Percentiles rank a stretch among this genome's conserved stretches.
These are phyloP conservation scores for Taphrina communis DNA, from an alignment of 1,139 yeast genomes.

Conservation along the genomic window DNA sequence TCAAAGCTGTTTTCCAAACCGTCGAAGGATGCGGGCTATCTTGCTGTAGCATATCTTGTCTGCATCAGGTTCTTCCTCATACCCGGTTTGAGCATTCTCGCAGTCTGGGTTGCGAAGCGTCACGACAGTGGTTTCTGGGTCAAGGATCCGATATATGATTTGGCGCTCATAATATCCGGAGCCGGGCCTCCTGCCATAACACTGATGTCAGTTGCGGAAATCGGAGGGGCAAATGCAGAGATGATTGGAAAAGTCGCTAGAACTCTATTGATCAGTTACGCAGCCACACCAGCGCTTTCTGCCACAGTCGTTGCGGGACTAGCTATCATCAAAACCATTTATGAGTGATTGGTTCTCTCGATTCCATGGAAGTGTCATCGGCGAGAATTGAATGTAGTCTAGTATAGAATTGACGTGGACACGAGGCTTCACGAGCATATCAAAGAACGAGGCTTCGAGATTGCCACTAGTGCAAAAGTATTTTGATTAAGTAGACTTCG, in stretches of 20 bases:
- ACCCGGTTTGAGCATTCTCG: conserved; percentile 18
- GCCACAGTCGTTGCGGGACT: conserved; percentile 18
- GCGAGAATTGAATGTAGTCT: no score
- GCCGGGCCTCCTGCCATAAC: conserved; percentile 30
- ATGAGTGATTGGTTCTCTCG: not conserved
- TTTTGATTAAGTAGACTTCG: no score
- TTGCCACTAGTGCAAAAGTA: no score
- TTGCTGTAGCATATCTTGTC: conserved; percentile 20
- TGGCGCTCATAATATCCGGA: conserved; percentile 23
- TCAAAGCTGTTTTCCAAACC: conserved; percentile 24
- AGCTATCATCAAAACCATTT: conserved; percentile 13
- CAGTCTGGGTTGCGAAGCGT: conserved; percentile 21
- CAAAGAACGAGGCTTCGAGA: no score
- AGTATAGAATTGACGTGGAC: no score
- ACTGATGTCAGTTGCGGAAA: conserved; percentile 20
- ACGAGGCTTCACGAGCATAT: no score
- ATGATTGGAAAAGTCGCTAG: conserved; percentile 27
- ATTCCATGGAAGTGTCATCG: no score
- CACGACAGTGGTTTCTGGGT: conserved; percentile 18
- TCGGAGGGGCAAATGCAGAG: conserved; percentile 15
- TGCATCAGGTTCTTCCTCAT: conserved; percentile 7
- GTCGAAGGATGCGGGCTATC: conserved; percentile 20
- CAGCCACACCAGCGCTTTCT: conserved; percentile 24
- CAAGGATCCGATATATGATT: conserved; percentile 13
- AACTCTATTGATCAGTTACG: conserved; percentile 16